Percentiles rank a stretch among this genome's conserved stretches.
These are phyloP conservation scores for Trametes cinnabarina DNA, from an alignment of 768 basidiomycete genomes.

Conservation along the genomic window DNA sequence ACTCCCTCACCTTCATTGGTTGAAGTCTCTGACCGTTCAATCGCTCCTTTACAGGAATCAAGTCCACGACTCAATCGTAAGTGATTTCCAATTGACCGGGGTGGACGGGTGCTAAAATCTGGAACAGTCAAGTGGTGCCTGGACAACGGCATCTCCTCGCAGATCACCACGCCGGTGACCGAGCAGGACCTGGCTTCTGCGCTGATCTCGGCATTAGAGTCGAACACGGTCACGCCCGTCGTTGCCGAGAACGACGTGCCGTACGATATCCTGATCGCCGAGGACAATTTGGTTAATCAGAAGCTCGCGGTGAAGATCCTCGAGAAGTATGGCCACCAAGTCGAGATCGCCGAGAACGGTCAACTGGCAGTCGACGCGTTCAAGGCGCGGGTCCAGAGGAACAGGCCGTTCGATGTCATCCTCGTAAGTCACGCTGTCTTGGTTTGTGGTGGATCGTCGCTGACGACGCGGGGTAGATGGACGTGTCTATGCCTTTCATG, in stretches of 20 bases:
- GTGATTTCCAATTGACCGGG: constrained; percentile 28
- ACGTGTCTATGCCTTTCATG: constrained; percentile 98
- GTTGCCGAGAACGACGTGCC: constrained; percentile 81
- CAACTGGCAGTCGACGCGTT: constrained; percentile 90
- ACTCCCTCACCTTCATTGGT: neutral
- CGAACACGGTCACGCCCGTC: constrained; percentile 88
- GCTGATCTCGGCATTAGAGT: constrained; percentile 90
- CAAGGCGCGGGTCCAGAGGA: constrained; percentile 69
- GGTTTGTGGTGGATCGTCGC: neutral
- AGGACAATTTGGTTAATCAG: constrained; percentile 95
- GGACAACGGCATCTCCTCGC: constrained; percentile 93
- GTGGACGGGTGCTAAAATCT: constrained; percentile 24
- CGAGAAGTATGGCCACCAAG: constrained; percentile 92
- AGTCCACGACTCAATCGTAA: constrained; percentile 73
- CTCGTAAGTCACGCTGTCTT: constrained; percentile 52
- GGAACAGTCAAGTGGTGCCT: constrained; percentile 88
- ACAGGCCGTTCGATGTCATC: constrained; percentile 85
- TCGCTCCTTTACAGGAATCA: constrained; percentile 35
- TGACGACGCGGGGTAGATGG: constrained; percentile 62
- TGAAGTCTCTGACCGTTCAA: neutral
- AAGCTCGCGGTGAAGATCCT: constrained; percentile 95
- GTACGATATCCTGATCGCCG: constrained; percentile 92
- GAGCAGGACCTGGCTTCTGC: constrained; percentile 89
- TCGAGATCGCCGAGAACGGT: constrained; percentile 98
- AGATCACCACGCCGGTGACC: constrained; percentile 87